Evolutionary conservation across 805 yeast species (phyloP).

Genomic region (Schwanniomyces sp.): DNA sequence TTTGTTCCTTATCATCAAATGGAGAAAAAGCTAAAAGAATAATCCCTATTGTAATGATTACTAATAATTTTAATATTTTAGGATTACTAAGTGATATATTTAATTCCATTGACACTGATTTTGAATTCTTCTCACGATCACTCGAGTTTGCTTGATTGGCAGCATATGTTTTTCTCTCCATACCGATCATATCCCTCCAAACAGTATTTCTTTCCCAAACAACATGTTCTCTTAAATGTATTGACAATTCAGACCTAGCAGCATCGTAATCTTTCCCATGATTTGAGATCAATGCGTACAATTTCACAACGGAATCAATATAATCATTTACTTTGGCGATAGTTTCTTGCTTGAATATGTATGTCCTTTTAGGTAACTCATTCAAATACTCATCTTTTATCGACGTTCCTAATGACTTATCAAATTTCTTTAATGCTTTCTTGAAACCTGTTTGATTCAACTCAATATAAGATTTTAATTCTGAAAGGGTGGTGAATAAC

Average conservation of each 20-base stretch:
- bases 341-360: constrained; percentile 38
- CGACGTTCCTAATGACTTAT: constrained; percentile 46
- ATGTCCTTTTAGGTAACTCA: constrained; percentile 44
- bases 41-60: constrained; percentile 51
- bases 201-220: constrained; percentile 58
- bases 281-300: constrained; percentile 39
- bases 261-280: constrained; percentile 41
- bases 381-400: constrained; percentile 44
- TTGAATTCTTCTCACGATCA: constrained; percentile 5
- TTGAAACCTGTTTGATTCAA: constrained; percentile 54
- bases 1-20: constrained; percentile 35
- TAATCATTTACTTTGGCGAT: constrained; percentile 28
- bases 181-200: constrained; percentile 57
- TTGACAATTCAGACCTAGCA: constrained; percentile 55
- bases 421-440: constrained; percentile 54
- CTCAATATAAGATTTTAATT: constrained; percentile 51
- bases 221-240: constrained; percentile 54
- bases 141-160: constrained; percentile 38
- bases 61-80: constrained; percentile 39
- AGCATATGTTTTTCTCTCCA: constrained; percentile 81
- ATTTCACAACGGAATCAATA: constrained; percentile 30
- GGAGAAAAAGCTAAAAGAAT: constrained; percentile 27
- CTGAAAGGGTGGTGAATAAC: constrained; percentile 45
- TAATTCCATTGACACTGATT: constrained; percentile 9
- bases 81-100: constrained; percentile 34